Conservation (phyloP, 2,329 filamentous ascomycete species). For the Aspergillus puulaauensis region DNA sequence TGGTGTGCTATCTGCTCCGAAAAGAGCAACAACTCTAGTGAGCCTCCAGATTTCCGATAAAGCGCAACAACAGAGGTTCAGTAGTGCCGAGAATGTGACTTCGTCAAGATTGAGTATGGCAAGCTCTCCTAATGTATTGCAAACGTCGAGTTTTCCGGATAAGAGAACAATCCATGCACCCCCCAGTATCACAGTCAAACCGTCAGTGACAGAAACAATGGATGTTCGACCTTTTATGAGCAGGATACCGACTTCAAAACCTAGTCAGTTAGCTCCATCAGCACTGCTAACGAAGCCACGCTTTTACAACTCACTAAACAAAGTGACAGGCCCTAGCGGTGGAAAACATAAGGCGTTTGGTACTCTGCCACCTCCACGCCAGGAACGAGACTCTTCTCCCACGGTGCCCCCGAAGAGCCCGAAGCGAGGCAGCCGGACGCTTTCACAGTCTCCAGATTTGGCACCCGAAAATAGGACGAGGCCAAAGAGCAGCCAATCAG, state of each 20-base stretch:
- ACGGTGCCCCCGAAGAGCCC: not conserved
- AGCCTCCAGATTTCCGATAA: not conserved
- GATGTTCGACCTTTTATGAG: not conserved
- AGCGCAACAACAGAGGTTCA: not conserved
- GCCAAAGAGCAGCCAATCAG: constrained; percentile 16
- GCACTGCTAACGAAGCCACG: constrained; percentile 5
- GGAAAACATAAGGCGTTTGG: not conserved
- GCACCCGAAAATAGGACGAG: not conserved
- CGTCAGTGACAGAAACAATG: not conserved
- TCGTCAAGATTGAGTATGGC: not conserved
- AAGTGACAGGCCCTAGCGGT: not conserved
- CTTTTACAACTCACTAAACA: constrained; percentile 10
- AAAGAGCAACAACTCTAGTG: not conserved
- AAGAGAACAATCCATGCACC: not conserved
- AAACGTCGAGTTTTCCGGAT: not conserved
- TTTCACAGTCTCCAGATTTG: not conserved
- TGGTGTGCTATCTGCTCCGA: not conserved
- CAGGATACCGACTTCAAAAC: constrained; percentile 3
- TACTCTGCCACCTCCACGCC: not conserved
- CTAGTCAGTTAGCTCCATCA: constrained; percentile 5
- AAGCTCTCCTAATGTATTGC: not conserved
- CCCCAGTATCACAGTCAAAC: not conserved
- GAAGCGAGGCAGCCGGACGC: not conserved
- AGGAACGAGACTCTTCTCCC: not conserved
- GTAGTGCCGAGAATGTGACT: not conserved